Conservation (phyloP, 1,284 basidiomycete genomes). For the Gymnopus androsaceus region DNA sequence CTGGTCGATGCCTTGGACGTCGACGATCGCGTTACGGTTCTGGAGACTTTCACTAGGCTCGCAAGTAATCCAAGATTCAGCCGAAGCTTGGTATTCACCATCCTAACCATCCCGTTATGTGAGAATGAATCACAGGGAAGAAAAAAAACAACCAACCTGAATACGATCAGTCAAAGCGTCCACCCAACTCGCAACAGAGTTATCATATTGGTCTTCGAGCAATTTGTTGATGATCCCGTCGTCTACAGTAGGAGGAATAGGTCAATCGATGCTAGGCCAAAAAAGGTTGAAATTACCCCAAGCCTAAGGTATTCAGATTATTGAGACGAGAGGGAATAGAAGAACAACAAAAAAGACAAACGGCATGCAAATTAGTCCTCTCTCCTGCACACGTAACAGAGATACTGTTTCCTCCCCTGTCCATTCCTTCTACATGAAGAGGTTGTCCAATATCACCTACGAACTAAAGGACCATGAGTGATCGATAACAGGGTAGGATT, state of each 20-base stretch:
- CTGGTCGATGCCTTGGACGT: no score
- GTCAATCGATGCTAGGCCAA: neutral
- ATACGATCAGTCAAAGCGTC: conserved; percentile 44
- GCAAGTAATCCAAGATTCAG: conserved; percentile 3
- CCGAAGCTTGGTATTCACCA: conserved; percentile 29
- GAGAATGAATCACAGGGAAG: neutral
- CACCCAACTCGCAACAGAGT: conserved; percentile 44
- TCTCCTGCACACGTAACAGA: conserved; percentile 39
- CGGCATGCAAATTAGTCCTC: conserved; percentile 53
- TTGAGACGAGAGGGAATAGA: neutral
- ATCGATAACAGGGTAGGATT: conserved; percentile 6
- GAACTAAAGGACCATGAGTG: conserved; percentile 36
- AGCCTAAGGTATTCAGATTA: conserved; percentile 20
- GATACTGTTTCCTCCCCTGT: conserved; percentile 46
- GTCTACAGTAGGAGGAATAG: conserved; percentile 30
- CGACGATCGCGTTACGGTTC: neutral
- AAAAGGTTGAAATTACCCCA: conserved; percentile 32
- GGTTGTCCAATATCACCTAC: conserved; percentile 55
- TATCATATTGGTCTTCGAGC: conserved; percentile 40
- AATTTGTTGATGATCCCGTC: conserved; percentile 49
- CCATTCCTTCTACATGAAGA: conserved; percentile 47
- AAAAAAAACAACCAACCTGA: conserved; percentile 30
- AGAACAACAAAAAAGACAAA: conserved; percentile 25
- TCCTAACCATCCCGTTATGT: conserved; percentile 28
- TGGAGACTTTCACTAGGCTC: neutral